A percentile compares a stretch with the other conserved stretches of the same genome.
Evolutionary conservation across 768 basidiomycete genomes (phyloP).

Genomic region (Termitomyces heimii): DNA sequence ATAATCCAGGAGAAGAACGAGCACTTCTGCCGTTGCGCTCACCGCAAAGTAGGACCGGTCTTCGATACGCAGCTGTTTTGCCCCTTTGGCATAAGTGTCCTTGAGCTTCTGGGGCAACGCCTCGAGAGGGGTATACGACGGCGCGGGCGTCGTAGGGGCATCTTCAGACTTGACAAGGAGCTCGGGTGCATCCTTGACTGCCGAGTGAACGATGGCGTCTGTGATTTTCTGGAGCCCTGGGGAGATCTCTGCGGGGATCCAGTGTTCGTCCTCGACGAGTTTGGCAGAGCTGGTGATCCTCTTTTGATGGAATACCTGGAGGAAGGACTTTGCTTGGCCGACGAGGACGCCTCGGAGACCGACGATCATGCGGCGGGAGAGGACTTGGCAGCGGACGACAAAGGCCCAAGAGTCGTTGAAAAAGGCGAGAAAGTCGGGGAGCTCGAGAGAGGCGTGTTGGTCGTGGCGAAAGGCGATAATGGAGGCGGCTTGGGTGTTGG

Average conservation of each 20-base stretch:
- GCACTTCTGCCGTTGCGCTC: slow-evolving; percentile 71
- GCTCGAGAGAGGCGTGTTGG: slow-evolving; percentile 65
- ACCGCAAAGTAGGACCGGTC: slow-evolving; percentile 84
- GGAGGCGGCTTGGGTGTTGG: slow-evolving; percentile 77
- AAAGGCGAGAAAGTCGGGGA: slow-evolving; percentile 71
- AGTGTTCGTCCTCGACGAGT: slow-evolving; percentile 93
- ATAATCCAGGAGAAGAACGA: slow-evolving; percentile 77
- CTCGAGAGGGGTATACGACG: neutral
- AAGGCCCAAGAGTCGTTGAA: slow-evolving; percentile 89
- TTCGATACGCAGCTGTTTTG: slow-evolving; percentile 73
- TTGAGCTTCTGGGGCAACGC: neutral
- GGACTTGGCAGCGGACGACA: slow-evolving; percentile 80
- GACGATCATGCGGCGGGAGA: slow-evolving; percentile 90
- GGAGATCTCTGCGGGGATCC: slow-evolving; percentile 78
- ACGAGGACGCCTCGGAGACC: slow-evolving; percentile 83
- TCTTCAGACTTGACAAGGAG: slow-evolving; percentile 35
- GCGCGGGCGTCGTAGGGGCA: neutral
- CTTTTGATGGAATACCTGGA: slow-evolving; percentile 80
- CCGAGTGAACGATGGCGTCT: slow-evolving; percentile 71
- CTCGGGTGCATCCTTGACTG: slow-evolving; percentile 75
- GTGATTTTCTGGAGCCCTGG: slow-evolving; percentile 61
- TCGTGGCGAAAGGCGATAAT: slow-evolving; percentile 74
- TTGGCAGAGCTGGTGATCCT: slow-evolving; percentile 78
- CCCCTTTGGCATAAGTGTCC: neutral
- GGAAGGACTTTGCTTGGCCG: slow-evolving; percentile 84